These are phyloP conservation scores for Sporothrix globosa DNA, from an alignment of 2,329 filamentous ascomycete species.

Conservation along the genomic window DNA sequence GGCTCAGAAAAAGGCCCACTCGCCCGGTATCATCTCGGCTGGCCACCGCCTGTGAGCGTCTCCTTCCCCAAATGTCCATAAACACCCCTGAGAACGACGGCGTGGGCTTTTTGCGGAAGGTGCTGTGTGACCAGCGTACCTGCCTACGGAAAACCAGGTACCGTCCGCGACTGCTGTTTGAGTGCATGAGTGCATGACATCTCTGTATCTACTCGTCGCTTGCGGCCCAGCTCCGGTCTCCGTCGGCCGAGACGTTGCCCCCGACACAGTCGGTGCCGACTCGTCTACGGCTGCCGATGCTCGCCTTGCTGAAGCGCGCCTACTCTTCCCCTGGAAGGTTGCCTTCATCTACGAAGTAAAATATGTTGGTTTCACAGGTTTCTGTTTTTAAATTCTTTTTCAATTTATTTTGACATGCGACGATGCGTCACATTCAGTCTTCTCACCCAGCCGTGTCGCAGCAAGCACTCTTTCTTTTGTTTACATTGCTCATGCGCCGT, in stretches of 20 bases:
- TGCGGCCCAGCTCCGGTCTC: constrained; percentile 1
- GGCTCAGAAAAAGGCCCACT: constrained; percentile 5
- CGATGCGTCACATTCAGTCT: background rate
- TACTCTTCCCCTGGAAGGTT: background rate
- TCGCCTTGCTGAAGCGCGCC: background rate
- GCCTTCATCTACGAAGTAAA: too few species aligned
- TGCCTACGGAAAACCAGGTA: constrained; percentile 7
- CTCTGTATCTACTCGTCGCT: background rate
- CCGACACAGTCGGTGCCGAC: constrained; percentile 26
- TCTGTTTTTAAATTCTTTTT: too few species aligned
- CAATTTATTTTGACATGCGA: background rate
- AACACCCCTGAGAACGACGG: constrained; percentile 7
- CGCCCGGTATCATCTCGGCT: constrained; percentile 29
- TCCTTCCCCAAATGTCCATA: constrained; percentile 17
- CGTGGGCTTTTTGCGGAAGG: background rate
- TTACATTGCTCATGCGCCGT: background rate
- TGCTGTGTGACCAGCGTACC: constrained; percentile 18
- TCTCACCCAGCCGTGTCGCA: background rate
- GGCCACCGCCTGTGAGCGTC: constrained; percentile 1
- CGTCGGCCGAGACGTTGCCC: constrained; percentile 31
- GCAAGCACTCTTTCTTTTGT: background rate
- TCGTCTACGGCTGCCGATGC: constrained; percentile 27
- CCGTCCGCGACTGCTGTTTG: background rate
- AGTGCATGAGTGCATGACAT: background rate
- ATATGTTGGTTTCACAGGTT: too few species aligned